Percentiles rank a stretch among this genome's conserved stretches.
Conservation (phyloP, 2,329 filamentous ascomycete species). For the Conoideocrella luteorostrata region DNA sequence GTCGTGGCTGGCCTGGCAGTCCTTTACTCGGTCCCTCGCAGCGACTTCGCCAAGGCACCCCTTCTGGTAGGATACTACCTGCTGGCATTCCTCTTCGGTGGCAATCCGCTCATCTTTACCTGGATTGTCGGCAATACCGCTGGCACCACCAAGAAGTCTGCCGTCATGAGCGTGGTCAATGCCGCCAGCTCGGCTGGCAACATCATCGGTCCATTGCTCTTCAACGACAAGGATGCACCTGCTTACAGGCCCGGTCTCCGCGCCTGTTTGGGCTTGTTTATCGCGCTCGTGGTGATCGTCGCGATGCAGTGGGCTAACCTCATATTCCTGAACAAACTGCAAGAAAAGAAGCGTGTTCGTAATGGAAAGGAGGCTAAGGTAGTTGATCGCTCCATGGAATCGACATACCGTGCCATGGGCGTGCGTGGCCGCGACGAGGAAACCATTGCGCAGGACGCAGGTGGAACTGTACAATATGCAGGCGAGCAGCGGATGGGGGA, state of each 20-base stretch:
- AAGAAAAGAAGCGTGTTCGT: slow-evolving; percentile 45
- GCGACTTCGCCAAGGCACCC: slow-evolving; percentile 21
- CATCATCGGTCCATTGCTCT: slow-evolving; percentile 60
- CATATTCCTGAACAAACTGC: slow-evolving; percentile 48
- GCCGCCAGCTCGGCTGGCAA: slow-evolving; percentile 57
- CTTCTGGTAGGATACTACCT: slow-evolving; percentile 59
- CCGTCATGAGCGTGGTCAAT: slow-evolving; percentile 58
- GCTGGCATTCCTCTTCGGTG: slow-evolving; percentile 59
- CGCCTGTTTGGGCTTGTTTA: slow-evolving; percentile 48
- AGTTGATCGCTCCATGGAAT: slow-evolving; percentile 55
- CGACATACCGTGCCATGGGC: slow-evolving; percentile 31
- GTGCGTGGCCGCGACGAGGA: slow-evolving; percentile 9
- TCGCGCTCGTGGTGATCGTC: slow-evolving; percentile 45
- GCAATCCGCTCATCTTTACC: slow-evolving; percentile 58
- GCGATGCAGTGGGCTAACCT: slow-evolving; percentile 49
- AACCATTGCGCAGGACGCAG: slow-evolving; percentile 19
- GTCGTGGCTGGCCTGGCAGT: slow-evolving; percentile 53
- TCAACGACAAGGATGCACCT: slow-evolving; percentile 51
- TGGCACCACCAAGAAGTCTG: slow-evolving; percentile 61
- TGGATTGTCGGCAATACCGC: slow-evolving; percentile 67
- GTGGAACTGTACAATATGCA: slow-evolving; percentile 11
- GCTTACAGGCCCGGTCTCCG: slow-evolving; percentile 51
- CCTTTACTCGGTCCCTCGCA: slow-evolving; percentile 49
- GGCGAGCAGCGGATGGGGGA: slow-evolving; percentile 31
- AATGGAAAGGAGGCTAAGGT: slow-evolving; percentile 57